These are phyloP conservation scores for Trichosporon ovoides DNA, from an alignment of 1,284 basidiomycete species.

Conservation along the genomic window DNA sequence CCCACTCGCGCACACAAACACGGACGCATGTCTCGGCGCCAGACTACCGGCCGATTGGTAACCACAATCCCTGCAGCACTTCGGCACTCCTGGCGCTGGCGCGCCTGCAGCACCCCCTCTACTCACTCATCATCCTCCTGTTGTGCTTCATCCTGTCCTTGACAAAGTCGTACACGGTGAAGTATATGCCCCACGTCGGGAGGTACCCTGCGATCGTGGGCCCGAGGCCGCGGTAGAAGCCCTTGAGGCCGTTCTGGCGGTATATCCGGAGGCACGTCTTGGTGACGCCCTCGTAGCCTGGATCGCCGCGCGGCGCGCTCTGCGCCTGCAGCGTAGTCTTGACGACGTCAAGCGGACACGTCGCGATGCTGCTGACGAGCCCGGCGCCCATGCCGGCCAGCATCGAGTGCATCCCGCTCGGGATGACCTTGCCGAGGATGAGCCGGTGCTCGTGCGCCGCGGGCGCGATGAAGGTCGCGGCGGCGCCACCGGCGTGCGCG, in stretches of 20 bases:
- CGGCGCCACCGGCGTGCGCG: too few relatives aligned
- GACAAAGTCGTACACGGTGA: conserved; percentile 91
- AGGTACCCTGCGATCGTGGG: conserved; percentile 93
- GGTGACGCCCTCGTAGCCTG: conserved; percentile 70
- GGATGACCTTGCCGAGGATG: conserved; percentile 20
- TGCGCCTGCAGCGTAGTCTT: conserved; percentile 97
- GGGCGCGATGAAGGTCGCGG: not conserved
- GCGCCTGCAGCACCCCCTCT: too few relatives aligned
- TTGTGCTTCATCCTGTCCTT: conserved; percentile 67
- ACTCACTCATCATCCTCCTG: conserved; percentile 12
- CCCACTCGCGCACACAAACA: too few relatives aligned
- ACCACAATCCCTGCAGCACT: too few relatives aligned
- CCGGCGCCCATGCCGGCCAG: conserved; percentile 60
- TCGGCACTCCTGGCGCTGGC: too few relatives aligned
- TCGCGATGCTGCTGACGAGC: conserved; percentile 85
- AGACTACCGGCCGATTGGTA: not conserved
- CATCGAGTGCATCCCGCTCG: conserved; percentile 47
- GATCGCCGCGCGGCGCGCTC: conserved; percentile 59
- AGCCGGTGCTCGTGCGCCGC: not conserved
- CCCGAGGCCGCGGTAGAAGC: conserved; percentile 86
- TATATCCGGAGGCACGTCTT: conserved; percentile 68
- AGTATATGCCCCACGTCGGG: conserved; percentile 97
- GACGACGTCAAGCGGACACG: conserved; percentile 94
- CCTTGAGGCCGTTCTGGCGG: conserved; percentile 68
- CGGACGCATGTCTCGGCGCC: too few relatives aligned